Percentiles rank a stretch among this genome's conserved stretches.
Evolutionary conservation across 2,329 filamentous ascomycete species (phyloP).

Genomic region (Verticillium nonalfalfae): DNA sequence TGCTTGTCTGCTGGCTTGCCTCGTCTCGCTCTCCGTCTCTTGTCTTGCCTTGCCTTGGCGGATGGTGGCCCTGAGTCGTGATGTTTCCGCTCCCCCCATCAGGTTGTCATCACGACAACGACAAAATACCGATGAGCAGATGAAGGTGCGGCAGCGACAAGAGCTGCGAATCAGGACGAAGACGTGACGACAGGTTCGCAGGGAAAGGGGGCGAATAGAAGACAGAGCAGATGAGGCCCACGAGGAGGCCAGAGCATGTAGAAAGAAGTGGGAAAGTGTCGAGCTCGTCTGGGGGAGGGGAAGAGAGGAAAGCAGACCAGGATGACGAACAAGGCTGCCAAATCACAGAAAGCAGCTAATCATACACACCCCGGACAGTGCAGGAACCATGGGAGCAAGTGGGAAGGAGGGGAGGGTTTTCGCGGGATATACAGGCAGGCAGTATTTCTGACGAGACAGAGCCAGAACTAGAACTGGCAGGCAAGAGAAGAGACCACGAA

Average conservation of each 20-base stretch:
- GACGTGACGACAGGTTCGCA: neutral
- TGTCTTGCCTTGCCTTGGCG: neutral
- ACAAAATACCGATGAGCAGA: neutral
- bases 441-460: too few relatives aligned
- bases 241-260: neutral
- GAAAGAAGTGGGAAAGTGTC: neutral
- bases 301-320: neutral
- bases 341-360: neutral
- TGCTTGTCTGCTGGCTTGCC: neutral
- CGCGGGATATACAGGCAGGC: neutral
- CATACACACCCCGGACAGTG: neutral
- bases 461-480: too few relatives aligned
- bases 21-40: neutral
- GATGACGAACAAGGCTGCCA: neutral
- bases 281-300: neutral
- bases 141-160: neutral
- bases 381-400: too few relatives aligned
- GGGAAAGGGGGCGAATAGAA: neutral
- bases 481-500: too few relatives aligned
- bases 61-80: too few relatives aligned
- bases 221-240: neutral
- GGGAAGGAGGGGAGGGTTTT: neutral
- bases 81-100: neutral
- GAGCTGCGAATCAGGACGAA: neutral
- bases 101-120: neutral